Evolutionary conservation across 805 yeast genomes (phyloP), one percentile per base, ranked within the genome.

Genomic region (Lipomyces spencermartinsiae): DNA sequence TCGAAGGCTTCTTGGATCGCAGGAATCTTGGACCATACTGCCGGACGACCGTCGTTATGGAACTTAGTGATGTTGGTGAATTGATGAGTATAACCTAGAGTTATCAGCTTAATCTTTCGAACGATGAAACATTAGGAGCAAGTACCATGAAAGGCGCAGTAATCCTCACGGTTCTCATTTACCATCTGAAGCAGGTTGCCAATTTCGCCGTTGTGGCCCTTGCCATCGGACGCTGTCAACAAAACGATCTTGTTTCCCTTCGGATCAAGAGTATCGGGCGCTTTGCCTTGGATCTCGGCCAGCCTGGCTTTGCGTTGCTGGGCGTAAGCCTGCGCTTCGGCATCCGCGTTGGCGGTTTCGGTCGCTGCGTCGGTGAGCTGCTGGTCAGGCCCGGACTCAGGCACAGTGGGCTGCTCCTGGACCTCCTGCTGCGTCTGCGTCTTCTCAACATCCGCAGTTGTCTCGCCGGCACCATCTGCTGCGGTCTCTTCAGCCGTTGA

Each of bases 11-110:
- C 76, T 60, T 68, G 68, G 25, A 79, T 72, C 16, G 80, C 79
- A 4, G 78, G 76, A 34, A 79, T 65, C 63, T 79, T 79, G 51
- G 73, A 72, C 81, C 81, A 79, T 8, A 66, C 72, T 19, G 63
- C 62, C 4, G 63, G 71, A 25, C 67, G 64, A 7, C 62, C 67
- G 35, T 51, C 55, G n/a, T 33, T 37, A 35, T 55, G 66, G 64
- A 65, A 73, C n/a, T 73, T 64, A 16, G 75, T 65, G 43, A 76
- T 61, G 62, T 78, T 75, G 58, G 74, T 66, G 58, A 71, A 77
- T 60, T 69, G 71, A 63, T 76, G 73, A 19, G 70, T 72, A 67
- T 77, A 78, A 14, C 46, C 71, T 68, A 22, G 7, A 63, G 54
- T 37, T 31, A 57, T 57, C 37, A 29, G 59, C 8, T 31, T 8